Evolutionary conservation across 441 rosid genomes (phyloP).

Genomic region (Gossypium trilobum): DNA sequence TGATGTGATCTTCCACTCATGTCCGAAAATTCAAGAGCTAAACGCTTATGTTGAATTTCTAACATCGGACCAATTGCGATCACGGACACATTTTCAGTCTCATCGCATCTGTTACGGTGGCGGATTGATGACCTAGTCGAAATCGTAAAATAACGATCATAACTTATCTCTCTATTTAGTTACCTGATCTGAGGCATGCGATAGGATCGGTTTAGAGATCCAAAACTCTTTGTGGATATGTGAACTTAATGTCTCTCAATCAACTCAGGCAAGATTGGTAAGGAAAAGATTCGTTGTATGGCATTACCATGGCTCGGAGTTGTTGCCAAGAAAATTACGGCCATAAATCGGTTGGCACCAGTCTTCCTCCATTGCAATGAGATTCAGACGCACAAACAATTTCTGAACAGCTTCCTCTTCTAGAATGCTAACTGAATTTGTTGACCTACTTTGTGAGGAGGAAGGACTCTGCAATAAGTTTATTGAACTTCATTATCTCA

Average conservation of each 20-base stretch:
- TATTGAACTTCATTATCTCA: not conserved
- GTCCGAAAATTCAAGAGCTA: not conserved
- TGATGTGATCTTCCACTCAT: not conserved
- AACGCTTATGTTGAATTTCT: not conserved
- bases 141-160: not conserved
- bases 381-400: conserved; percentile 43
- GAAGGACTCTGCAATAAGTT: conserved; percentile 23
- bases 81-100: conserved; percentile 5
- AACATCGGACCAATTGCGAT: not conserved
- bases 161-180: not conserved
- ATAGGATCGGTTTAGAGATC: not conserved
- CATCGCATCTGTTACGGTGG: conserved; percentile 18
- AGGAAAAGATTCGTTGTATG: no score
- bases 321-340: conserved; percentile 45
- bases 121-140: not conserved
- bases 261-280: not conserved
- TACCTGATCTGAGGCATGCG: not conserved
- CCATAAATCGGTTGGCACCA: conserved; percentile 36
- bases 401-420: conserved; percentile 46
- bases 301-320: conserved; percentile 54
- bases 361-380: conserved; percentile 51
- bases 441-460: conserved; percentile 6
- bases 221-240: not conserved
- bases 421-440: conserved; percentile 22
- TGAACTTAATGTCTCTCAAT: not conserved